Evolutionary conservation across 2,329 filamentous ascomycete genomes (phyloP).

Genomic region (Claviceps sp.): DNA sequence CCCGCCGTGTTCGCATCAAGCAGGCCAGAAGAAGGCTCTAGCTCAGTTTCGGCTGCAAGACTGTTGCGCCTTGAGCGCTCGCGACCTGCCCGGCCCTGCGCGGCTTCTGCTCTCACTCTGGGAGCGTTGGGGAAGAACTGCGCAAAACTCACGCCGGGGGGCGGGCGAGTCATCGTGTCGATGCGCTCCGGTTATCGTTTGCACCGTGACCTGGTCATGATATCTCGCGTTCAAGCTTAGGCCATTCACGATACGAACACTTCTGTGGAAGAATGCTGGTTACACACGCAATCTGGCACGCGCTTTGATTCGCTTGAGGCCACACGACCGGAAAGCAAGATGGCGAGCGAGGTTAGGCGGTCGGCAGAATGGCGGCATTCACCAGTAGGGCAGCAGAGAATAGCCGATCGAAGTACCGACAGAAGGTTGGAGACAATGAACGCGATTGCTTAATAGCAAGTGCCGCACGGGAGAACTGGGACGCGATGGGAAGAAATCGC

Average conservation of each 20-base stretch:
- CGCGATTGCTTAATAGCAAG: slow-evolving; percentile 8
- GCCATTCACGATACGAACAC: slow-evolving; percentile 11
- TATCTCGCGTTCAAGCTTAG: slow-evolving; percentile 26
- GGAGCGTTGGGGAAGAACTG: slow-evolving; percentile 77
- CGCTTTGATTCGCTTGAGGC: slow-evolving; percentile 13
- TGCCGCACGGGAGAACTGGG: slow-evolving; percentile 1
- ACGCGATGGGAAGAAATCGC: slow-evolving; percentile 2
- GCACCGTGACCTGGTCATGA: slow-evolving; percentile 43
- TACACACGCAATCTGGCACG: slow-evolving; percentile 9
- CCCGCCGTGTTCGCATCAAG: slow-evolving; percentile 14
- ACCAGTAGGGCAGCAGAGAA: slow-evolving; percentile 36
- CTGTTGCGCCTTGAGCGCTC: slow-evolving; percentile 16
- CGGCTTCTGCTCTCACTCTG: slow-evolving; percentile 38
- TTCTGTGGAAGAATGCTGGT: slow-evolving; percentile 7
- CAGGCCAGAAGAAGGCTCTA: slow-evolving; percentile 11
- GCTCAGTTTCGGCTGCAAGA: slow-evolving; percentile 12
- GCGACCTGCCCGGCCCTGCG: slow-evolving; percentile 22
- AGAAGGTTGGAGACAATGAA: background rate
- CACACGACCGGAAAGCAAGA: slow-evolving; percentile 25
- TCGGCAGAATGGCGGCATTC: slow-evolving; percentile 3
- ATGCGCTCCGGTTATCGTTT: slow-evolving; percentile 36
- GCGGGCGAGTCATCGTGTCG: slow-evolving; percentile 65
- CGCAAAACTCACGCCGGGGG: slow-evolving; percentile 62
- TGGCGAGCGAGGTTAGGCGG: background rate
- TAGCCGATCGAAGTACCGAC: background rate